These are phyloP conservation scores for Exophiala viscosa DNA, from an alignment of 2,329 filamentous ascomycete species.

Conservation along the genomic window DNA sequence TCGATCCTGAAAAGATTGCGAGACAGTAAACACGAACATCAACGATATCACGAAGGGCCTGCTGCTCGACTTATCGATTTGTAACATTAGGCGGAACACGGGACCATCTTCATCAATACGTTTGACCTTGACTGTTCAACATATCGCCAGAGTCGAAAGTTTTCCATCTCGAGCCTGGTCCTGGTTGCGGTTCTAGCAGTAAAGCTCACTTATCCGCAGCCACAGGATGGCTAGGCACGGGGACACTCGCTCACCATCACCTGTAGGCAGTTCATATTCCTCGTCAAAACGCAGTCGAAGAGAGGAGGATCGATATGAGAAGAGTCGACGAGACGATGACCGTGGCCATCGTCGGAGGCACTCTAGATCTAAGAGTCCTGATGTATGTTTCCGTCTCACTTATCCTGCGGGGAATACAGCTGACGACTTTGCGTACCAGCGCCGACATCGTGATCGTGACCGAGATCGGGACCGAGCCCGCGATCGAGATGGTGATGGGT, in stretches of 20 bases:
- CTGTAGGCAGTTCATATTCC: constrained; percentile 78
- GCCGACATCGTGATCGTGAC: constrained; percentile 29
- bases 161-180: constrained; percentile 16
- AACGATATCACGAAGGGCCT: not conserved
- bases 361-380: constrained; percentile 40
- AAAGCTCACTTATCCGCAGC: constrained; percentile 45
- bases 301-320: constrained; percentile 52
- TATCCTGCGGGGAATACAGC: not conserved
- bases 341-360: constrained; percentile 40
- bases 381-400: constrained; percentile 36
- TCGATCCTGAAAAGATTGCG: not conserved
- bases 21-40: not conserved
- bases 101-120: too few relatives aligned
- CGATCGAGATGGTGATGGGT: constrained; percentile 55
- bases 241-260: constrained; percentile 81
- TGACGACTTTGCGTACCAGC: constrained; percentile 15
- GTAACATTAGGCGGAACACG: too few relatives aligned
- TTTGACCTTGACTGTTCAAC: not conserved
- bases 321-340: constrained; percentile 50
- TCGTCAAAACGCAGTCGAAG: constrained; percentile 62
- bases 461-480: constrained; percentile 45
- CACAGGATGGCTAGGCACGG: constrained; percentile 56
- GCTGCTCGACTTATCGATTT: not conserved
- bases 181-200: constrained; percentile 33
- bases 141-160: not conserved